Conservation (phyloP, 2,329 filamentous ascomycete species). For the Colletotrichum spaethianum region DNA sequence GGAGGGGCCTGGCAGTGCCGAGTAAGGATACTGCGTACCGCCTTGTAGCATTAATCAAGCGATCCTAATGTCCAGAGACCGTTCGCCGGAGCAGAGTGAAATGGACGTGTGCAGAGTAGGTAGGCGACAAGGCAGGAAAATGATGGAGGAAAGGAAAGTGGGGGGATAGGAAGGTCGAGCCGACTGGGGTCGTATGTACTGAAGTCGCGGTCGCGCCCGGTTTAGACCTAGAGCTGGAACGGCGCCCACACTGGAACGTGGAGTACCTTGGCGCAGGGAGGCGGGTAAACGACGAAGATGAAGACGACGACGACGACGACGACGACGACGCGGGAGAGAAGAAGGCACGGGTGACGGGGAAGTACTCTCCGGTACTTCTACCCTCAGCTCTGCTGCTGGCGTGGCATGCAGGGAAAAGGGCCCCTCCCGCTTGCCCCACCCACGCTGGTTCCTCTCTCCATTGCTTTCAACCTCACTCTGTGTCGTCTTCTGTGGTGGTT, state of each 20-base stretch:
- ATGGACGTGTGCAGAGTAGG: no score
- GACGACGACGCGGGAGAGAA: background rate
- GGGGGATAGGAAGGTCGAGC: background rate
- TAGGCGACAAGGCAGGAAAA: slow-evolving; percentile 4
- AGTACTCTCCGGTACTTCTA: slow-evolving; percentile 1
- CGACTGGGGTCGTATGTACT: background rate
- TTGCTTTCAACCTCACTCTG: background rate
- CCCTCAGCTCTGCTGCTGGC: background rate
- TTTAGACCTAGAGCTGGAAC: slow-evolving; percentile 13
- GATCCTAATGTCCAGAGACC: slow-evolving; percentile 8
- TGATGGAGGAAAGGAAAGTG: slow-evolving; percentile 22
- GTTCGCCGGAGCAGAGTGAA: background rate
- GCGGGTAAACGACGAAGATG: background rate
- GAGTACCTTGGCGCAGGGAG: slow-evolving; percentile 32
- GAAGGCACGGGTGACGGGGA: background rate
- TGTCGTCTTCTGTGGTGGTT: background rate
- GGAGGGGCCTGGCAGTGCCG: background rate
- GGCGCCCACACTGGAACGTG: slow-evolving; percentile 6
- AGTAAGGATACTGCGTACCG: background rate
- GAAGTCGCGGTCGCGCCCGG: background rate
- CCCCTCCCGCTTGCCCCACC: slow-evolving; percentile 24
- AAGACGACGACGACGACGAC: no score
- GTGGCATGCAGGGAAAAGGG: slow-evolving; percentile 28
- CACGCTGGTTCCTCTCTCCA: slow-evolving; percentile 19
- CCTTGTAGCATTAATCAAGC: background rate